phyloP scores from a whole-genome alignment of 2,329 filamentous ascomycete genomes.

The Aureobasidium sp. region DNA sequence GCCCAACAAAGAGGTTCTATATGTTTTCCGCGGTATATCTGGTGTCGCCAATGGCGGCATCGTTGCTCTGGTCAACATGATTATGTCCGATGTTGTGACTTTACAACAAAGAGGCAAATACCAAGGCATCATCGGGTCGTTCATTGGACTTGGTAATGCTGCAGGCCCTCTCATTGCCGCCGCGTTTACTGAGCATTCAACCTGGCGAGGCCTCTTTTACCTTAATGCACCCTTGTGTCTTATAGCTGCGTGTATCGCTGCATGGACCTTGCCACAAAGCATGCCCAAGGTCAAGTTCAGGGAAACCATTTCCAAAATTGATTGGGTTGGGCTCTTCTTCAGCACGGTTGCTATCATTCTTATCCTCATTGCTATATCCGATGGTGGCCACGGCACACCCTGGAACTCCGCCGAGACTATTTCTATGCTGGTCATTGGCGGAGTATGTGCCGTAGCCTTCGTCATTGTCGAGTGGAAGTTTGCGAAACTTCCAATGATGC shows the following conservation, averaged over 20 bases:
- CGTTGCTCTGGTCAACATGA: constrained; percentile 26
- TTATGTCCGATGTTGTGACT: constrained; percentile 27
- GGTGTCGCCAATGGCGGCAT: constrained; percentile 23
- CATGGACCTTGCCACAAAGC: constrained; percentile 43
- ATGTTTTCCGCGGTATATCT: constrained; percentile 22
- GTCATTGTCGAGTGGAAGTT: constrained; percentile 49
- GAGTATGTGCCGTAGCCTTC: constrained; percentile 42
- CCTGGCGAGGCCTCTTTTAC: constrained; percentile 23
- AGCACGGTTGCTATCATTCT: constrained; percentile 42
- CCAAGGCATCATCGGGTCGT: constrained; percentile 13
- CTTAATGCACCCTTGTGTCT: constrained; percentile 44
- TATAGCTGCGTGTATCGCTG: constrained; percentile 39
- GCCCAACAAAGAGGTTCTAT: constrained; percentile 31
- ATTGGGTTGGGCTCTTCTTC: constrained; percentile 44
- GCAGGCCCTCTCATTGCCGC: constrained; percentile 51
- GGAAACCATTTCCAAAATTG: constrained; percentile 44
- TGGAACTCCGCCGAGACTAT: constrained; percentile 53
- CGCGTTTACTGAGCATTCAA: constrained; percentile 33
- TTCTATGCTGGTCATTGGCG: constrained; percentile 47
- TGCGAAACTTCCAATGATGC: constrained; percentile 43
- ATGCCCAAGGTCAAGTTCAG: constrained; percentile 52
- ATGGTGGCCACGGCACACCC: constrained; percentile 53
- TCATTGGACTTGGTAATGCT: constrained; percentile 47
- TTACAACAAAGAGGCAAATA: constrained; percentile 18
- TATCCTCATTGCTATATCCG: constrained; percentile 40